Conservation (phyloP, 306 rosid genomes). For the Dryas octopetala region DNA sequence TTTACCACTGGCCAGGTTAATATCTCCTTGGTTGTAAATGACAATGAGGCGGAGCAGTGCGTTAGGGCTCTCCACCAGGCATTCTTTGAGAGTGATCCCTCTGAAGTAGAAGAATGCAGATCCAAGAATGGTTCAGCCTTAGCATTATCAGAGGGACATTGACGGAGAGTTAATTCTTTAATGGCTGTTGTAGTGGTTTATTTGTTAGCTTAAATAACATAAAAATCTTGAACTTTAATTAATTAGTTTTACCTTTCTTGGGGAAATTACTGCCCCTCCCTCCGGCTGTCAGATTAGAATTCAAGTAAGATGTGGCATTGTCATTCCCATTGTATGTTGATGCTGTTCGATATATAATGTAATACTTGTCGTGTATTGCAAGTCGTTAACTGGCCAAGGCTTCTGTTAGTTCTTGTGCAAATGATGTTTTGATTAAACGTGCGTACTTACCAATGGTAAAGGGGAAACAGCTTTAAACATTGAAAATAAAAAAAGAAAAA, state of each 20-base stretch:
- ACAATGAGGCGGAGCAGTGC: slow-evolving; percentile 80
- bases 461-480: too few relatives aligned
- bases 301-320: slow-evolving; percentile 12
- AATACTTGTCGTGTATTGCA: neutral
- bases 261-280: slow-evolving; percentile 1
- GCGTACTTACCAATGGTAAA: too few relatives aligned
- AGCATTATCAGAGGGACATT: slow-evolving; percentile 29
- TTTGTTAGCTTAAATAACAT: neutral
- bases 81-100: slow-evolving; percentile 55
- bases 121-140: slow-evolving; percentile 48
- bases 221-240: neutral
- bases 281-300: slow-evolving; percentile 15
- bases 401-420: too few relatives aligned
- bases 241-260: neutral
- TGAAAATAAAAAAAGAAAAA: too few relatives aligned
- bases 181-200: neutral
- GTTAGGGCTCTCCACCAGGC: slow-evolving; percentile 78
- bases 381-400: neutral
- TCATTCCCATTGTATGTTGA: neutral
- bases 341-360: neutral
- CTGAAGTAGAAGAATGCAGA: slow-evolving; percentile 35
- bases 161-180: neutral
- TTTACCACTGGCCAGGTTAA: slow-evolving; percentile 58
- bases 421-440: too few relatives aligned
- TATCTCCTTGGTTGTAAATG: slow-evolving; percentile 85